These are phyloP conservation scores for Lenwebbia sp. DNA, from an alignment of 345 rosid species.

Conservation along the genomic window DNA sequence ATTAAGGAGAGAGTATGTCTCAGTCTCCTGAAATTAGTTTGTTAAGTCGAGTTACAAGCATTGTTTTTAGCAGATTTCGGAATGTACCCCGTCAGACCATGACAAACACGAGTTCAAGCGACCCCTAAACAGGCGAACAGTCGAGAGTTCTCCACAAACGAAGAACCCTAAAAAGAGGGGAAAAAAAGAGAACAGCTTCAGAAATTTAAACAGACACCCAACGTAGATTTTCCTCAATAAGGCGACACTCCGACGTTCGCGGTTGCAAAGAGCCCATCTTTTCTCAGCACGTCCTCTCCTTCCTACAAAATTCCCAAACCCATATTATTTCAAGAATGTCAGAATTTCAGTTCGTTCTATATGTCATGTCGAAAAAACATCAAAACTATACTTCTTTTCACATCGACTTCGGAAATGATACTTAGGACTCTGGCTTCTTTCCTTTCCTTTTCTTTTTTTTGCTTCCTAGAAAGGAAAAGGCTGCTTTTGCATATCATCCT, in stretches of 20 bases:
- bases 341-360: background rate
- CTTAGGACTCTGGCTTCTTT: background rate
- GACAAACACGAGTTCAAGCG: background rate
- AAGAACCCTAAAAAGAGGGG: background rate
- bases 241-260: slow-evolving; percentile 70
- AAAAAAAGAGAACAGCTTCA: background rate
- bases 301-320: slow-evolving; percentile 27
- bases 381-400: no score
- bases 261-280: slow-evolving; percentile 69
- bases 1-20: background rate
- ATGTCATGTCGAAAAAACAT: background rate
- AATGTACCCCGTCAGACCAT: background rate
- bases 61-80: background rate
- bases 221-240: slow-evolving; percentile 14
- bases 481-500: background rate
- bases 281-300: slow-evolving; percentile 62
- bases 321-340: background rate
- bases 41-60: background rate
- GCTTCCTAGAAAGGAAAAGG: background rate
- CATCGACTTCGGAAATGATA: background rate
- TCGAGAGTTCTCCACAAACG: background rate
- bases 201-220: background rate
- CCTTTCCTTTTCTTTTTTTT: background rate
- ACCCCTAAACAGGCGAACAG: background rate
- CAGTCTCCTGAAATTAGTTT: background rate